phyloP scores from a whole-genome alignment of 345 rosid genomes.

The Syzygium jambos region DNA sequence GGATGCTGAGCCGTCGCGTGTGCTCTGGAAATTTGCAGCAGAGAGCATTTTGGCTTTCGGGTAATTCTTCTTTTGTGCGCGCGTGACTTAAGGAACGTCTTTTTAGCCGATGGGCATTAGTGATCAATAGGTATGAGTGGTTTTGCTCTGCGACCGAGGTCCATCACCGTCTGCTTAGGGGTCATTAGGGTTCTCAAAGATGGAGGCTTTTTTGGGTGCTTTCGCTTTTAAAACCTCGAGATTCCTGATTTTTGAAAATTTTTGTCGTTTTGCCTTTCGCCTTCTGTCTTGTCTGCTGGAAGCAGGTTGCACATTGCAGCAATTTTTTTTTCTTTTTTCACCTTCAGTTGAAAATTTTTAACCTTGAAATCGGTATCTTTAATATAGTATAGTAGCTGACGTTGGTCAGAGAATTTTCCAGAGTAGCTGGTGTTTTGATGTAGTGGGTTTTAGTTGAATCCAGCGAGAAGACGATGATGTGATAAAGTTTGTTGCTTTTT shows the following conservation, averaged over 20 bases:
- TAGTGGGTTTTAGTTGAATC: neutral
- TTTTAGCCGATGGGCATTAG: neutral
- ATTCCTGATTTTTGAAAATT: neutral
- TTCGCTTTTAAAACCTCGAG: constrained; percentile 1
- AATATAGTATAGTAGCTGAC: neutral
- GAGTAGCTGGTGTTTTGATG: neutral
- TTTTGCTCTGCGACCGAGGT: neutral
- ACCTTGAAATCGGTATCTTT: neutral
- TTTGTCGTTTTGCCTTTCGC: neutral
- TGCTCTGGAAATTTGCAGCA: neutral
- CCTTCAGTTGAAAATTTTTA: neutral
- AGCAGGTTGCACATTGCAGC: neutral
- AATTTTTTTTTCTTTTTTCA: too few relatives aligned
- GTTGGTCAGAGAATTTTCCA: neutral
- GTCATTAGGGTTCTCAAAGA: neutral
- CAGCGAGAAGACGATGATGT: neutral
- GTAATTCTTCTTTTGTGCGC: neutral
- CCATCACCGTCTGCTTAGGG: neutral
- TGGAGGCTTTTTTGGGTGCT: neutral
- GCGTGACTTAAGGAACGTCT: neutral
- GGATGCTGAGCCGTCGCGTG: neutral
- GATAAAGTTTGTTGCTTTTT: neutral
- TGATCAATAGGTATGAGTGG: neutral
- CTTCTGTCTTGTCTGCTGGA: neutral
- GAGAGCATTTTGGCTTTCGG: neutral